These are phyloP conservation scores for Monosporascus ibericus DNA, from an alignment of 2,329 filamentous ascomycete species.

Conservation along the genomic window DNA sequence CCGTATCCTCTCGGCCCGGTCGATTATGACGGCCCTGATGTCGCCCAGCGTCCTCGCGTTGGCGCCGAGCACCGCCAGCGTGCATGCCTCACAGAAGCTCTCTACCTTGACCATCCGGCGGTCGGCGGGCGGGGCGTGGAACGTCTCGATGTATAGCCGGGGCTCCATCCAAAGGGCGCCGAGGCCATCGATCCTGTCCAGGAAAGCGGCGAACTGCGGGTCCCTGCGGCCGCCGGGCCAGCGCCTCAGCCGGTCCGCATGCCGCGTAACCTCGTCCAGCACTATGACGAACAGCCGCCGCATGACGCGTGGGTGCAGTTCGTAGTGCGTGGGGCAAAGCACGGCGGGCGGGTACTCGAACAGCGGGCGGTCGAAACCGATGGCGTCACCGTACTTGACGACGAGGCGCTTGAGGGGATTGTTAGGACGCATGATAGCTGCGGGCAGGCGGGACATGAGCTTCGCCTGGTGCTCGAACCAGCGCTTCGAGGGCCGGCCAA, in stretches of 20 bases:
- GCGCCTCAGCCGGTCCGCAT: conserved; percentile 21
- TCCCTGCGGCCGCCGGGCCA: conserved; percentile 4
- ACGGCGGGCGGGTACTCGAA: conserved; percentile 23
- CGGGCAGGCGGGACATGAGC: conserved; percentile 19
- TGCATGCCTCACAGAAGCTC: conserved; percentile 46
- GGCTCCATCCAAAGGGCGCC: conserved; percentile 34
- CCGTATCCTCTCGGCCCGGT: conserved; percentile 25
- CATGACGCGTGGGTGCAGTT: conserved; percentile 37
- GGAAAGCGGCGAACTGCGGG: conserved; percentile 20
- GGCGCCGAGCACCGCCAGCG: conserved; percentile 42
- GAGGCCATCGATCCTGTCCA: conserved; percentile 27
- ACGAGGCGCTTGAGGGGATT: conserved; percentile 26
- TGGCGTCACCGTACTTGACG: conserved; percentile 24
- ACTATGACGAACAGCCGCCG: conserved; percentile 37
- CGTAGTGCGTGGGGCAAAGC: conserved; percentile 35
- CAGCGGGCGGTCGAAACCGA: conserved; percentile 16
- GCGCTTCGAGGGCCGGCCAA: conserved; percentile 23
- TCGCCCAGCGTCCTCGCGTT: conserved; percentile 35
- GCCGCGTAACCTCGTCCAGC: conserved; percentile 33
- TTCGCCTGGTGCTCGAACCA: conserved; percentile 33
- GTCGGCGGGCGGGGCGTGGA: conserved; percentile 25
- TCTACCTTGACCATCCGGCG: conserved; percentile 21
- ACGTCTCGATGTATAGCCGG: conserved; percentile 28
- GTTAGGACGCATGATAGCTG: conserved; percentile 19
- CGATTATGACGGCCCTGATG: conserved; percentile 36